phyloP scores from a whole-genome alignment of 371 early-diverging fungal genomes.

The Mucor piriformis region DNA sequence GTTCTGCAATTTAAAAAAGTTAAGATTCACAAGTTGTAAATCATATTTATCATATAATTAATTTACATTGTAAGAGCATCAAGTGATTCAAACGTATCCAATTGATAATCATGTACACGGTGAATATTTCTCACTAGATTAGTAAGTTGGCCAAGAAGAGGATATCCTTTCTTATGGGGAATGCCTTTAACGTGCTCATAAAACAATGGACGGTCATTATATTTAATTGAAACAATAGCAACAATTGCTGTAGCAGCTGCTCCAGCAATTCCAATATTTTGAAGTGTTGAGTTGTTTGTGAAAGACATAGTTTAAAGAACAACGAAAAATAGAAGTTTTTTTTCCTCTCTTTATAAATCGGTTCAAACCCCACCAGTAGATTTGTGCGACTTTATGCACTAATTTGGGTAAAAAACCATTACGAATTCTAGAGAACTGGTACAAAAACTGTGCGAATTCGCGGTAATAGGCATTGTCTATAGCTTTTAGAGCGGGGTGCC shows the following conservation, averaged over 20 bases:
- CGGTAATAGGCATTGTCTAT: too few relatives aligned
- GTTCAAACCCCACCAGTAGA: too few relatives aligned
- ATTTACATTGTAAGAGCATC: conserved; percentile 30
- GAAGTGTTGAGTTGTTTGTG: conserved; percentile 5
- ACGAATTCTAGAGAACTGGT: too few relatives aligned
- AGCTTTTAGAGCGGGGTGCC: too few relatives aligned
- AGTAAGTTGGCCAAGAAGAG: conserved; percentile 33
- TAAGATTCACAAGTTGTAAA: background rate
- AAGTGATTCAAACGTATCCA: conserved; percentile 10
- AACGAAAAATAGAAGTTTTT: background rate
- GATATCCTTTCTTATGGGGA: conserved; percentile 28
- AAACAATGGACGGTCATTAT: conserved; percentile 41
- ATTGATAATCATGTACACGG: conserved; percentile 22
- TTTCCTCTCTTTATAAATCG: background rate
- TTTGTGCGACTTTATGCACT: too few relatives aligned
- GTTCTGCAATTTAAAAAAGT: conserved; percentile 15
- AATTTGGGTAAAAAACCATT: too few relatives aligned
- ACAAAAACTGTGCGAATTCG: too few relatives aligned
- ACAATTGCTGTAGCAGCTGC: conserved; percentile 15
- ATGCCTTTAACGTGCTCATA: conserved; percentile 38
- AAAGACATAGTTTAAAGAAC: conserved; percentile 10
- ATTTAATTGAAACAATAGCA: conserved; percentile 29
- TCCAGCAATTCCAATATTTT: conserved; percentile 11
- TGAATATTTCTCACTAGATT: conserved; percentile 25
- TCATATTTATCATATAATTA: background rate